Evolutionary conservation across 768 basidiomycete genomes (phyloP).

Genomic region (Lentinus tigrinus): DNA sequence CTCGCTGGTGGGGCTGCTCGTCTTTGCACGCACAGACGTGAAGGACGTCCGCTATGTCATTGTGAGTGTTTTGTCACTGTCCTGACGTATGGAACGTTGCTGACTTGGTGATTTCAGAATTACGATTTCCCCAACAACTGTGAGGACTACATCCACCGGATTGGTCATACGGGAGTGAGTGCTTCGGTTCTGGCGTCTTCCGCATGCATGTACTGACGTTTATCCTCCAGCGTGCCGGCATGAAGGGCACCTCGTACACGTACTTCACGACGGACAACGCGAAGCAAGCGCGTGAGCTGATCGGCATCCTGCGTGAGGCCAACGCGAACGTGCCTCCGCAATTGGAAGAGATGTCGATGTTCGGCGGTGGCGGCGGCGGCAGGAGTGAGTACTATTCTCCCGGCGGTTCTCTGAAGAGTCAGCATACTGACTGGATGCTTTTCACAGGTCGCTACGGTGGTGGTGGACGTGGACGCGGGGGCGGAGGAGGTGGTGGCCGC

Average conservation of each 20-base stretch:
- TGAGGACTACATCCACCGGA: constrained; percentile 98
- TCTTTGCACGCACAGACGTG: constrained; percentile 67
- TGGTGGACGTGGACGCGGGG: constrained; percentile 36
- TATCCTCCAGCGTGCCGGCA: constrained; percentile 74
- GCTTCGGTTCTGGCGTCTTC: neutral
- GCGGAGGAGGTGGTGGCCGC: constrained; percentile 47
- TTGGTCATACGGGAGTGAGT: constrained; percentile 91
- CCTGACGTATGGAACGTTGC: no score
- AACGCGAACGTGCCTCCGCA: constrained; percentile 85
- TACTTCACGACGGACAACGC: constrained; percentile 97
- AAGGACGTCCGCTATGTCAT: constrained; percentile 99
- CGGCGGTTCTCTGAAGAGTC: neutral
- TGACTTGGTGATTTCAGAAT: constrained; percentile 52
- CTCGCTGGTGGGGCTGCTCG: constrained; percentile 34
- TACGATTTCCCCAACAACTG: constrained; percentile 98
- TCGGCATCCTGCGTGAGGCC: constrained; percentile 83
- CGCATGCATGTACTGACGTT: neutral
- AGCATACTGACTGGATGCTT: constrained; percentile 7
- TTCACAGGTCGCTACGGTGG: constrained; percentile 64
- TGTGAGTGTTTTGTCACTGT: constrained; percentile 49
- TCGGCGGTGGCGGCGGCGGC: constrained; percentile 79
- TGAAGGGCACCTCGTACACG: constrained; percentile 90
- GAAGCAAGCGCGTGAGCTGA: constrained; percentile 89
- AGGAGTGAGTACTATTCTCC: constrained; percentile 52
- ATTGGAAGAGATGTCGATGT: constrained; percentile 90